Evolutionary conservation across 78 protist species (phyloP).

Genomic region (Andalucia godoyi): DNA sequence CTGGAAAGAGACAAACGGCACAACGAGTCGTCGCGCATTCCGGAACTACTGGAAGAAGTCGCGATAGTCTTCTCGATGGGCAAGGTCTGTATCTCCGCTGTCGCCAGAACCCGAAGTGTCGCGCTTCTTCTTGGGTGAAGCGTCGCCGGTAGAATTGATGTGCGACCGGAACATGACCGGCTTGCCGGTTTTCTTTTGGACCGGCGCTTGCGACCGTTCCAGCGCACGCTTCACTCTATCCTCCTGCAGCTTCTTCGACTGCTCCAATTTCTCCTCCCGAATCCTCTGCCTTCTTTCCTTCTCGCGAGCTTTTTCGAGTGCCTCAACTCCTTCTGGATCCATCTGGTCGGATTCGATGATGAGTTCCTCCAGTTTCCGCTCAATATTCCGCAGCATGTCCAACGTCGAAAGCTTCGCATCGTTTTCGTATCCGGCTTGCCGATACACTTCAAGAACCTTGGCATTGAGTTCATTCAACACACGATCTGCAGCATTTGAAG

Average conservation of each 20-base stretch:
- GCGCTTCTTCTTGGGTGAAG: too few species aligned
- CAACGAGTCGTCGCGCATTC: too few species aligned
- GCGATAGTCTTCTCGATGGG: too few species aligned
- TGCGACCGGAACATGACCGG: conserved; percentile 26
- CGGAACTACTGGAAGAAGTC: too few species aligned
- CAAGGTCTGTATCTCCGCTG: too few species aligned
- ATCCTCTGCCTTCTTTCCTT: neutral
- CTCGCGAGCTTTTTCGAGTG: neutral
- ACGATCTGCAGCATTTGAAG: too few species aligned
- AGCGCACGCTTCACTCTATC: neutral
- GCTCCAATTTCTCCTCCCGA: neutral
- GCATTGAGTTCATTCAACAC: too few species aligned
- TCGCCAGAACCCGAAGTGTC: too few species aligned
- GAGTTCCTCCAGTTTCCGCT: conserved; percentile 15
- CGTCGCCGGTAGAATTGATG: too few species aligned
- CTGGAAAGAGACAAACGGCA: too few species aligned
- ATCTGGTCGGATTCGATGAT: neutral
- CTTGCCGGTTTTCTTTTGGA: conserved; percentile 13
- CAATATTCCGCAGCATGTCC: conserved; percentile 17
- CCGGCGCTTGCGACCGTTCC: conserved; percentile 15
- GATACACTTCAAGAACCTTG: too few species aligned
- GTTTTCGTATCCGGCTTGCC: too few species aligned
- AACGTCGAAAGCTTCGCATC: neutral
- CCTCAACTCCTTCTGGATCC: neutral
- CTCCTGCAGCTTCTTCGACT: neutral